A percentile compares a stretch with the other conserved stretches of the same genome.
phyloP scores from a whole-genome alignment of 805 yeast genomes.

The Lachancea cidri region DNA sequence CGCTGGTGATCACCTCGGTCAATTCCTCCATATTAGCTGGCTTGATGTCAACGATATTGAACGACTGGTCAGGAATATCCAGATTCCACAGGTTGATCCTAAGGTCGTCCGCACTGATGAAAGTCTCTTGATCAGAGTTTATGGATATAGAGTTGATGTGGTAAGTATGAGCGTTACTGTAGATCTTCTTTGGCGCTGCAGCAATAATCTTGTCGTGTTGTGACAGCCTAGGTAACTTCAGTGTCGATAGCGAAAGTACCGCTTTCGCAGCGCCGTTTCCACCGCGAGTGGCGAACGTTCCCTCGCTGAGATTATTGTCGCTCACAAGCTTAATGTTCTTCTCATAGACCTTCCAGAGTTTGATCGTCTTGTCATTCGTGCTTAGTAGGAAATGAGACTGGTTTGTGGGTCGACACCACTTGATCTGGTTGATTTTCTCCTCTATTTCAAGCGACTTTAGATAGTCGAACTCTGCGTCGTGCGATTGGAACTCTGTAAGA shows the following conservation, averaged over 20 bases:
- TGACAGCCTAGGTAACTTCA: conserved; percentile 83
- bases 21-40: conserved; percentile 98
- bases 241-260: conserved; percentile 37
- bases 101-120: conserved; percentile 86
- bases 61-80: conserved; percentile 89
- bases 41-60: conserved; percentile 95
- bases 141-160: conserved; percentile 94
- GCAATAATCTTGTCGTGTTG: conserved; percentile 92
- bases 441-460: conserved; percentile 93
- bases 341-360: conserved; percentile 93
- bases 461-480: conserved; percentile 98
- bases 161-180: conserved; percentile 95
- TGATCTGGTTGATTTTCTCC: conserved; percentile 95
- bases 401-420: conserved; percentile 88
- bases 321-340: conserved; percentile 87
- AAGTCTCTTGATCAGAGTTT: conserved; percentile 95
- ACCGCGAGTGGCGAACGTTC: conserved; percentile 12
- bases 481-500: conserved; percentile 95
- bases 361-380: conserved; percentile 97
- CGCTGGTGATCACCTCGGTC: conserved; percentile 94
- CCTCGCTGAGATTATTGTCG: conserved; percentile 74
- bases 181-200: conserved; percentile 87
- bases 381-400: conserved; percentile 85
- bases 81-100: conserved; percentile 95
- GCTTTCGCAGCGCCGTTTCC: conserved; percentile 25